Evolutionary conservation across 371 early-diverging fungal genomes (phyloP).

Genomic region (Syncephalastrum contaminatum): DNA sequence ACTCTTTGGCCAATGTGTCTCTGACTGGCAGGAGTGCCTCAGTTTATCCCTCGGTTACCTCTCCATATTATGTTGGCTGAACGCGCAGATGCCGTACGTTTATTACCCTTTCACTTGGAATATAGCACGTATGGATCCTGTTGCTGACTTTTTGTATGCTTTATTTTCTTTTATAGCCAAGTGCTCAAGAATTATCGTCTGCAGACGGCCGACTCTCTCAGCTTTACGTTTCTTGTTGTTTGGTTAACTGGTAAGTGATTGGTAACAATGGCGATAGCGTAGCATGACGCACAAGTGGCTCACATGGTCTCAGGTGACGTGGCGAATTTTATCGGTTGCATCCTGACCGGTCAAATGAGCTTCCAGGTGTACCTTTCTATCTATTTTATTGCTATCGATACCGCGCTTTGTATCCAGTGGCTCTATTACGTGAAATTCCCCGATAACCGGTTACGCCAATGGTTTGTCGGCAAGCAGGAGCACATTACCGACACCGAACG

Average conservation of each 20-base stretch:
- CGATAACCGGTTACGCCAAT: conserved; percentile 30
- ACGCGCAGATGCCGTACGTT: conserved; percentile 75
- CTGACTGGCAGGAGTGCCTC: conserved; percentile 39
- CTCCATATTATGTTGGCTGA: conserved; percentile 73
- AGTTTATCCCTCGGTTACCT: conserved; percentile 54
- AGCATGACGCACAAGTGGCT: background rate
- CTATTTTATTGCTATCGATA: conserved; percentile 42
- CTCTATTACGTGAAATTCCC: conserved; percentile 44
- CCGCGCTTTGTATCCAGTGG: conserved; percentile 43
- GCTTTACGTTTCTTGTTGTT: conserved; percentile 53
- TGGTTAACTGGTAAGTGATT: conserved; percentile 57
- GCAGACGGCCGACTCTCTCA: conserved; percentile 53
- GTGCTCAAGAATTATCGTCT: conserved; percentile 59
- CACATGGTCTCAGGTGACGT: conserved; percentile 54
- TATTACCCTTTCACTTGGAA: background rate
- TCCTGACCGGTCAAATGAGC: conserved; percentile 66
- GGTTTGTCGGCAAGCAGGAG: conserved; percentile 2
- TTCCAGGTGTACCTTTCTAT: conserved; percentile 61
- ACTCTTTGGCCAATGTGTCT: conserved; percentile 55
- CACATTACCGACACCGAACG: background rate
- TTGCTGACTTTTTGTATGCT: background rate
- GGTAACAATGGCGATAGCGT: conserved; percentile 3
- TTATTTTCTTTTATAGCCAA: conserved; percentile 37
- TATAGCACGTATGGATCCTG: background rate
- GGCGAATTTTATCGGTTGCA: conserved; percentile 68